These are phyloP conservation scores for Colletotrichum lindemuthianum DNA, from an alignment of 2,329 filamentous ascomycete genomes.

Conservation along the genomic window DNA sequence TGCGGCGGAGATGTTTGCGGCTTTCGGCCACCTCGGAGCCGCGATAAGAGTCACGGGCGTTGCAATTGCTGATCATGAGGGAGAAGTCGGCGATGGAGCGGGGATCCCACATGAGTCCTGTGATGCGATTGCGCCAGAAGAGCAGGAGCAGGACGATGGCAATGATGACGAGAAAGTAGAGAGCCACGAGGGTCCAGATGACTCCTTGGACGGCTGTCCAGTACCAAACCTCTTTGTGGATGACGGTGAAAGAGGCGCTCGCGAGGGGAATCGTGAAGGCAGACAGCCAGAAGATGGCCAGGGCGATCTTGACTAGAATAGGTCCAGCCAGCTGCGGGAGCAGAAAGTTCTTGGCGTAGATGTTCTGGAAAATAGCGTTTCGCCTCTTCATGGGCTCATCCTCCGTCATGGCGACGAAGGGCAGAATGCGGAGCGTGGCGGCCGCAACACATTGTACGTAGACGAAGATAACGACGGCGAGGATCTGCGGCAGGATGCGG, in stretches of 20 bases:
- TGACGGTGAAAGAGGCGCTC: constrained; percentile 77
- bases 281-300: constrained; percentile 78
- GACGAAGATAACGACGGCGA: constrained; percentile 77
- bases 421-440: constrained; percentile 79
- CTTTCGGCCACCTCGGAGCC: constrained; percentile 70
- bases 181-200: constrained; percentile 78
- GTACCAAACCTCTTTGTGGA: constrained; percentile 71
- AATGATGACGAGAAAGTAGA: constrained; percentile 76
- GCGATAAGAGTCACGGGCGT: constrained; percentile 77
- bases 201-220: constrained; percentile 84
- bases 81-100: constrained; percentile 84
- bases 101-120: constrained; percentile 87
- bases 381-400: constrained; percentile 67
- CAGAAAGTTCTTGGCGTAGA: constrained; percentile 77
- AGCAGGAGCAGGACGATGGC: constrained; percentile 67
- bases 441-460: constrained; percentile 81
- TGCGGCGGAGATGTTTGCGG: constrained; percentile 62
- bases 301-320: constrained; percentile 72
- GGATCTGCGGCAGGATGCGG: constrained; percentile 82
- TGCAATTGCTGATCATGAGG: constrained; percentile 81
- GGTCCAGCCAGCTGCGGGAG: constrained; percentile 70
- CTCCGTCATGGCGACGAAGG: constrained; percentile 81
- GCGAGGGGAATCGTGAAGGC: constrained; percentile 85
- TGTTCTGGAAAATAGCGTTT: constrained; percentile 72
- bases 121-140: constrained; percentile 73